These are phyloP conservation scores for Candida ulmi DNA, from an alignment of 805 yeast genomes.

Conservation along the genomic window DNA sequence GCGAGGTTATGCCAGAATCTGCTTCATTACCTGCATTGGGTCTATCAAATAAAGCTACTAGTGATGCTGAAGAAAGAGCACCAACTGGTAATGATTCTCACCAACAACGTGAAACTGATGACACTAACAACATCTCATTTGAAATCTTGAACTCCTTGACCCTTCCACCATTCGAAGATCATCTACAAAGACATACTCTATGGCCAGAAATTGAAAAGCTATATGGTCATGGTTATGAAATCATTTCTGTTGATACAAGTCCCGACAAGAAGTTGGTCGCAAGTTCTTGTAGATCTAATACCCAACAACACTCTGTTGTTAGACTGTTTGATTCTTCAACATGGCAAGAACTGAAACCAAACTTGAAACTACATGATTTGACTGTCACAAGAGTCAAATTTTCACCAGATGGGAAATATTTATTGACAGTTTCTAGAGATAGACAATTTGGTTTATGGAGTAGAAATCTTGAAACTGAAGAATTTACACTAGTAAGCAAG, in stretches of 20 bases:
- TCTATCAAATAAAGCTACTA: constrained; percentile 82
- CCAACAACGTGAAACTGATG: constrained; percentile 26
- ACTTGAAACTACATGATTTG: constrained; percentile 64
- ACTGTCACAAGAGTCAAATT: constrained; percentile 83
- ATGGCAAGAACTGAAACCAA: constrained; percentile 57
- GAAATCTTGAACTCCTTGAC: constrained; percentile 41
- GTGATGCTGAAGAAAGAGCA: constrained; percentile 30
- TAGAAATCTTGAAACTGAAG: constrained; percentile 31
- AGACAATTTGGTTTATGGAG: constrained; percentile 78
- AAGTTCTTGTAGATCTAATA: constrained; percentile 88
- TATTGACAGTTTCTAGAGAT: constrained; percentile 84
- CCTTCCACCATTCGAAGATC: constrained; percentile 83
- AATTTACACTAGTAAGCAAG: constrained; percentile 31
- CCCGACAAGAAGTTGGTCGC: constrained; percentile 64
- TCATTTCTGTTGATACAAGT: constrained; percentile 70
- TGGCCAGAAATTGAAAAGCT: constrained; percentile 95
- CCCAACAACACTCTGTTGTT: constrained; percentile 77
- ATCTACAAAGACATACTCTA: constrained; percentile 81
- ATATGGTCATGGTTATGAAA: constrained; percentile 97
- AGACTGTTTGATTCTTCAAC: constrained; percentile 61
- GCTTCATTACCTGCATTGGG: constrained; percentile 94
- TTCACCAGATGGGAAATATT: constrained; percentile 57
- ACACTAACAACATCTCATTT: constrained; percentile 33
- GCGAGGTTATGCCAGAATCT: constrained; percentile 56
- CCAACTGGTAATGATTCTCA: constrained; percentile 22